Base-by-base conservation (phyloP, 1,284 basidiomycete species). In the Omphalotus olearius region DNA sequence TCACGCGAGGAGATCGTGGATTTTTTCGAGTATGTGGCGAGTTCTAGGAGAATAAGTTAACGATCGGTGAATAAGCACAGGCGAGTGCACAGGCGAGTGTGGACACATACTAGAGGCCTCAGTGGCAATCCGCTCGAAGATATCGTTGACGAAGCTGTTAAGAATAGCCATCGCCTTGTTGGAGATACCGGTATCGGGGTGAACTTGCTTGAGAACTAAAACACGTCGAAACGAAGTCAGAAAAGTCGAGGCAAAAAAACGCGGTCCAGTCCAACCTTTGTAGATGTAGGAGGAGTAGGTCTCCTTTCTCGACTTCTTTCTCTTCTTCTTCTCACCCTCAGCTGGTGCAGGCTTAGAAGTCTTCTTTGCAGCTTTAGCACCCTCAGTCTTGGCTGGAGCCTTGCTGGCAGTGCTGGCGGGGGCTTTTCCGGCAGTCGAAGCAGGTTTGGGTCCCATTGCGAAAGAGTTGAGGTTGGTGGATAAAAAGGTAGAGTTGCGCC, bases 141-240 rank as follows among this genome's bases (percentile, higher is more conserved):
- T 91, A 62, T 94, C 91, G 60, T 91, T 91, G 63, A 94, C 91
- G 58, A 93, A 94, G 52, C 88, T 91, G 81, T 96, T 96, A 44
- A 97, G 74, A 65, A 97, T 91, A 53, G 87, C 83, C 93, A 97
- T 97, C 39, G 93, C 93, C 79, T 95, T 97, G 84, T 95, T 96
- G 56, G 90, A 88, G 70, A 96, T 95, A 83, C 94, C 94, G 59
- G 91, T 96, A 68, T 97, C 94, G 52, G 93, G 94, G 78, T 97
- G 93, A 56, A 97, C 93, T 68, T 93, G 90, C 73, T 87, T 93
- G 57, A 93, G 76, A 57, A 92, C 89, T 90, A 55, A 11, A 55
- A 1, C 28, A 16, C 30, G 35, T 52, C 26, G 30, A 7, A 48
- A 50, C 48, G n/a, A n/a, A n/a, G 40, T 51, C 42, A 38, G 52